Percentiles rank a stretch among this genome's conserved stretches.
Evolutionary conservation across 2,329 filamentous ascomycete species (phyloP).

Genomic region (Aspergillus brunneoviolaceus): DNA sequence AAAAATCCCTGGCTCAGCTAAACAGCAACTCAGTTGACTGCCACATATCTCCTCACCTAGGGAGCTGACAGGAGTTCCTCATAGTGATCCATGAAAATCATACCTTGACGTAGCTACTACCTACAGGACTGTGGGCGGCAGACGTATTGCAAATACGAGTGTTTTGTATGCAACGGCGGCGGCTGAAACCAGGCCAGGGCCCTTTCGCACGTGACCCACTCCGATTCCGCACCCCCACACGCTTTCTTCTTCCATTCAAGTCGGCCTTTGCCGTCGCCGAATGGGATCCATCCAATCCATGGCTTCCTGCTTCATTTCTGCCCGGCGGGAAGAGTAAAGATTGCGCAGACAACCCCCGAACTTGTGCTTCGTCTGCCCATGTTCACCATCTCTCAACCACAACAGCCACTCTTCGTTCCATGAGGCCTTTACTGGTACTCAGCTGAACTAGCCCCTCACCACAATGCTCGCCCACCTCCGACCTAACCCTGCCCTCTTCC

Average conservation of each 20-base stretch:
- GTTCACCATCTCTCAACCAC: constrained; percentile 2
- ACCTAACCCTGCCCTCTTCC: constrained; percentile 19
- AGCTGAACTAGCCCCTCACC: constrained; percentile 4
- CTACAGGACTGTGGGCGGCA: neutral
- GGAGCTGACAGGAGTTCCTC: neutral
- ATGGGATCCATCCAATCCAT: neutral
- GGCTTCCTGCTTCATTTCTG: neutral
- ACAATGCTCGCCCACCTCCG: constrained; percentile 27
- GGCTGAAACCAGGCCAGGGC: constrained; percentile 6
- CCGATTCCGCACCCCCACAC: constrained; percentile 15
- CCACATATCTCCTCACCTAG: too few relatives aligned
- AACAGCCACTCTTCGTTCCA: constrained; percentile 9
- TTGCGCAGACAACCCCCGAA: neutral
- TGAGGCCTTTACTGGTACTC: constrained; percentile 19
- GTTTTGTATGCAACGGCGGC: neutral
- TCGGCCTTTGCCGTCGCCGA: neutral
- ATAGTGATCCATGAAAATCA: too few relatives aligned
- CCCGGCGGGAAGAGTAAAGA: neutral
- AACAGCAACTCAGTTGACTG: too few relatives aligned
- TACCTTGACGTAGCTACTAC: too few relatives aligned
- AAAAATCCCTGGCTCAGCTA: too few relatives aligned
- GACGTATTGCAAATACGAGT: constrained; percentile 21
- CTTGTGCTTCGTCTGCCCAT: neutral
- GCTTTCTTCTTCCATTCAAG: neutral
- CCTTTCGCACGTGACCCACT: constrained; percentile 22